Conservation (phyloP, 176 grass and related monocot species). For the Saccharum officinarum region DNA sequence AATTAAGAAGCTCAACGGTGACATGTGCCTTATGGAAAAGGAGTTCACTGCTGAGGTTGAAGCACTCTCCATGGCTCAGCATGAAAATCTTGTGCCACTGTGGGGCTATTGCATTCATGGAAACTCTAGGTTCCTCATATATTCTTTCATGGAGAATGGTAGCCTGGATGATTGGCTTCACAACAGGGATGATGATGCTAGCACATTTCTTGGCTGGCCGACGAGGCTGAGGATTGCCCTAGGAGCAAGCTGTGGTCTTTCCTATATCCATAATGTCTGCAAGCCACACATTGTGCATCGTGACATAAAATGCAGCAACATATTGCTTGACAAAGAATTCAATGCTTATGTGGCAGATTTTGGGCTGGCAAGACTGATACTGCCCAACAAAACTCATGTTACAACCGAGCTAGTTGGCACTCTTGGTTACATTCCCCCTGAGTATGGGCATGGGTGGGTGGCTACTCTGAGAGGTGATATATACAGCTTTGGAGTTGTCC, state of each 20-base stretch:
- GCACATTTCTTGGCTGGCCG: slow-evolving; percentile 46
- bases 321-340: slow-evolving; percentile 61
- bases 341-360: slow-evolving; percentile 72
- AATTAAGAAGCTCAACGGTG: slow-evolving; percentile 59
- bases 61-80: slow-evolving; percentile 48
- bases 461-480: slow-evolving; percentile 72
- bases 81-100: slow-evolving; percentile 69
- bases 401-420: slow-evolving; percentile 71
- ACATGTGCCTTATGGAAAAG: slow-evolving; percentile 54
- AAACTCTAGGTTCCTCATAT: slow-evolving; percentile 56
- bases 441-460: slow-evolving; percentile 62
- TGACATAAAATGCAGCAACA: slow-evolving; percentile 85
- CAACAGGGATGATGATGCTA: slow-evolving; percentile 28
- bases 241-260: slow-evolving; percentile 49
- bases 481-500: slow-evolving; percentile 72
- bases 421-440: slow-evolving; percentile 74
- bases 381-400: slow-evolving; percentile 64
- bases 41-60: slow-evolving; percentile 71
- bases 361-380: slow-evolving; percentile 61
- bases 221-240: slow-evolving; percentile 48
- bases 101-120: slow-evolving; percentile 68
- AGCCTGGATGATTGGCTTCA: slow-evolving; percentile 82
- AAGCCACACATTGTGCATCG: slow-evolving; percentile 68
- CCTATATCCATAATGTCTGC: slow-evolving; percentile 58
- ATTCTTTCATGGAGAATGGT: slow-evolving; percentile 76